Conservation (phyloP, 257 asterid genomes). For the Solanum sitiens region DNA sequence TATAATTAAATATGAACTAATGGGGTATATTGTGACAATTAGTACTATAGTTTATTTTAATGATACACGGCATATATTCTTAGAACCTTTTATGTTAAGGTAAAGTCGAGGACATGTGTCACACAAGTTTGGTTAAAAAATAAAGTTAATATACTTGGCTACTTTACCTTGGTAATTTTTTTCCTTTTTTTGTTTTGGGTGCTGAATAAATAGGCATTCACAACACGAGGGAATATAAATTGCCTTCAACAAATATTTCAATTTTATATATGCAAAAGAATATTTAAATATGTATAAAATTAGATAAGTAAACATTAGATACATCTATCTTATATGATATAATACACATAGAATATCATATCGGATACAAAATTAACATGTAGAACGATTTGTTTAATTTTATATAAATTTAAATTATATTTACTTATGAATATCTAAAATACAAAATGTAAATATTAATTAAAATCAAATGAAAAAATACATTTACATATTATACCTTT, state of each 20-base stretch:
- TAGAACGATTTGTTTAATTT: rapidly evolving
- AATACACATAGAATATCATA: too few relatives aligned
- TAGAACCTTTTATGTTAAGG: background rate
- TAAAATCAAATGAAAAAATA: too few relatives aligned
- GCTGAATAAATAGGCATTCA: background rate
- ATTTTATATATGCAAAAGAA: too few relatives aligned
- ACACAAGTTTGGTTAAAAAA: background rate
- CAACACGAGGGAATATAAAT: background rate
- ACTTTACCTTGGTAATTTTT: background rate
- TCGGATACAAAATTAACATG: background rate
- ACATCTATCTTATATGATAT: rapidly evolving
- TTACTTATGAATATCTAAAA: too few relatives aligned
- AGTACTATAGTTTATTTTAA: background rate
- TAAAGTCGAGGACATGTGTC: background rate
- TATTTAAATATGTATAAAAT: too few relatives aligned
- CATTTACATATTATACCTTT: background rate
- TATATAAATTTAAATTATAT: too few relatives aligned
- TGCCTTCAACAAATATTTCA: too few relatives aligned
- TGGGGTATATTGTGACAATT: background rate
- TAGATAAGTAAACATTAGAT: too few relatives aligned
- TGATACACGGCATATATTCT: background rate
- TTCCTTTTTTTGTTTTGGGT: background rate
- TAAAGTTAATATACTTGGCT: too few relatives aligned
- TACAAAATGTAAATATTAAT: too few relatives aligned
- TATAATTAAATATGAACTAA: too few relatives aligned